phyloP scores from a whole-genome alignment of 345 rosid genomes.

The Hypericum androsaemum region DNA sequence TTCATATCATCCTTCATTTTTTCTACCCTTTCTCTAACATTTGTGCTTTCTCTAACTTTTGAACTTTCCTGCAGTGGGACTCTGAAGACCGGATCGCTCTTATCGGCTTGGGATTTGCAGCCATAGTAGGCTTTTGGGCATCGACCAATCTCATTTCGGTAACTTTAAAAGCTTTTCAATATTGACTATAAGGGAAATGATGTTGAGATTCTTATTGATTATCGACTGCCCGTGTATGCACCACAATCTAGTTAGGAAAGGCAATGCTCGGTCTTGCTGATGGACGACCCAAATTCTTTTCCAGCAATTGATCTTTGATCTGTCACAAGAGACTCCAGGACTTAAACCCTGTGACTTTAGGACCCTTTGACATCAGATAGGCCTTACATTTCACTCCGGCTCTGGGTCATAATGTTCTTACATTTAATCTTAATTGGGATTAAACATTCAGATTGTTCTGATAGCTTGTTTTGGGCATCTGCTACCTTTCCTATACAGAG shows the following conservation, averaged over 20 bases:
- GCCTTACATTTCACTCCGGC: too few relatives aligned
- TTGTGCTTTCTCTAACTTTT: background rate
- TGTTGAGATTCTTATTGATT: too few relatives aligned
- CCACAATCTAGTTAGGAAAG: too few relatives aligned
- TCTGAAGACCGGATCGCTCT: slow-evolving; percentile 75
- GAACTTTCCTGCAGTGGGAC: slow-evolving; percentile 48
- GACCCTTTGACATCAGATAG: too few relatives aligned
- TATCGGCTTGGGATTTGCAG: slow-evolving; percentile 72
- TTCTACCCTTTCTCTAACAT: background rate
- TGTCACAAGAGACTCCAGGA: too few relatives aligned
- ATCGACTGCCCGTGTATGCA: background rate
- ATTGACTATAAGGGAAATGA: too few relatives aligned
- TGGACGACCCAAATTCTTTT: too few relatives aligned
- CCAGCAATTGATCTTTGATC: too few relatives aligned
- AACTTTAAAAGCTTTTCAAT: slow-evolving; percentile 13
- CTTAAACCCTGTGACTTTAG: too few relatives aligned
- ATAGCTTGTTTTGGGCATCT: slow-evolving; percentile 2
- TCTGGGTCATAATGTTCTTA: too few relatives aligned
- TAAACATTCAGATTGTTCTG: slow-evolving; percentile 5
- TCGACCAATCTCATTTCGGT: slow-evolving; percentile 62
- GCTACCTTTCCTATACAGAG: slow-evolving; percentile 29
- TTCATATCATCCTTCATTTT: background rate
- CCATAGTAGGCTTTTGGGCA: slow-evolving; percentile 60
- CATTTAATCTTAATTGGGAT: background rate
- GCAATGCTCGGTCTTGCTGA: too few relatives aligned